These are phyloP conservation scores for Penicillium subrubescens DNA, from an alignment of 495 filamentous ascomycete species.

Conservation along the genomic window DNA sequence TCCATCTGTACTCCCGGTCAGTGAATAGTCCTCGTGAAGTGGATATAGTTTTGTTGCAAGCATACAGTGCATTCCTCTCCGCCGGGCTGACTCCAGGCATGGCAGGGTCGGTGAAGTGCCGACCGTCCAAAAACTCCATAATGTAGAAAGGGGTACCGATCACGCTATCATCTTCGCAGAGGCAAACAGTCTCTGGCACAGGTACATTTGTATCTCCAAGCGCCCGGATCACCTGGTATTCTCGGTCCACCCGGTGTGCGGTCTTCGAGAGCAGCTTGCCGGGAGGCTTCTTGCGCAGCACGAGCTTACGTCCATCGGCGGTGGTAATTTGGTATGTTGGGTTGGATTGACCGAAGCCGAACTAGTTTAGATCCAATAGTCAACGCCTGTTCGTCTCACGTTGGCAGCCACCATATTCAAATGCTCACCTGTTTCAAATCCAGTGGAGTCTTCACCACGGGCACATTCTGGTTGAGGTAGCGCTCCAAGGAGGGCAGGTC, in stretches of 20 bases:
- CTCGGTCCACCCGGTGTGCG: slow-evolving; percentile 93
- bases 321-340: slow-evolving; percentile 89
- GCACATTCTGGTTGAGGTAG: slow-evolving; percentile 75
- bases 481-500: slow-evolving; percentile 73
- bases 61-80: slow-evolving; percentile 69
- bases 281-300: slow-evolving; percentile 94
- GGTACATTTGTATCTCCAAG: slow-evolving; percentile 79
- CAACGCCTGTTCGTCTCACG: neutral
- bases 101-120: slow-evolving; percentile 86
- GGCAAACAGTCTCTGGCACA: slow-evolving; percentile 79
- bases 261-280: slow-evolving; percentile 89
- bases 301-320: slow-evolving; percentile 66
- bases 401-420: neutral
- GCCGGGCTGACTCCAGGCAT: slow-evolving; percentile 71
- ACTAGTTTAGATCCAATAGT: slow-evolving; percentile 51
- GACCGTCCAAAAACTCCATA: slow-evolving; percentile 90
- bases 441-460: slow-evolving; percentile 77
- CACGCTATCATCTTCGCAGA: slow-evolving; percentile 79
- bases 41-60: neutral
- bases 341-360: slow-evolving; percentile 96
- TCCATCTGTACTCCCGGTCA: slow-evolving; percentile 61
- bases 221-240: slow-evolving; percentile 87
- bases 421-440: slow-evolving; percentile 80
- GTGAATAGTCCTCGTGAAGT: neutral
- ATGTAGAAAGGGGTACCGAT: slow-evolving; percentile 94